Percentiles rank a stretch among this genome's conserved stretches.
phyloP scores from a whole-genome alignment of 2,329 filamentous ascomycete species.

The Diaporthe humulicola region DNA sequence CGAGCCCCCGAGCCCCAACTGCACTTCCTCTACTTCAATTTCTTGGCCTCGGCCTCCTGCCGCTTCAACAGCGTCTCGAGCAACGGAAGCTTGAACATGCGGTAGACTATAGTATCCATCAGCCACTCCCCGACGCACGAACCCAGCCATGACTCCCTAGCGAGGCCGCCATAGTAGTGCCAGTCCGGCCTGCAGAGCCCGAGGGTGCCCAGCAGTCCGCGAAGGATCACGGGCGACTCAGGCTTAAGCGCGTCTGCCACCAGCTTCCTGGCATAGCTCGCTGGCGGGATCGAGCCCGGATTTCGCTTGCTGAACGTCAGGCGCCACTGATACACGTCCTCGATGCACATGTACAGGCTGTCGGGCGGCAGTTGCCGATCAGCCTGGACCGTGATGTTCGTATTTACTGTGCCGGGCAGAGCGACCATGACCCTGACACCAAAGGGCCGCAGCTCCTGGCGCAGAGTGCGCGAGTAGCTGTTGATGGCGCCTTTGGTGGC shows the following conservation, averaged over 20 bases:
- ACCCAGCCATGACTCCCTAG: constrained; percentile 27
- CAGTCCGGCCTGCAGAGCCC: constrained; percentile 39
- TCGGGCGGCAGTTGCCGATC: constrained; percentile 57
- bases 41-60: constrained; percentile 29
- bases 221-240: constrained; percentile 31
- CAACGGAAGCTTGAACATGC: constrained; percentile 36
- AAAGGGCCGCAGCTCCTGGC: constrained; percentile 66
- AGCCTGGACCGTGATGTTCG: constrained; percentile 60
- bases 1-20: not conserved
- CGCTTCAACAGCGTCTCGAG: constrained; percentile 32
- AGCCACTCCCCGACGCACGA: constrained; percentile 38
- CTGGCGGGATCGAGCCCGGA: constrained; percentile 27
- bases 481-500: constrained; percentile 69
- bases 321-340: constrained; percentile 39
- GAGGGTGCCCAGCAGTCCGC: constrained; percentile 11
- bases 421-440: constrained; percentile 69
- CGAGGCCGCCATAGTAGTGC: constrained; percentile 39
- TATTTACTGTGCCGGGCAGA: constrained; percentile 66
- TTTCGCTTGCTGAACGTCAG: constrained; percentile 35
- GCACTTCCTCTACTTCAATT: not conserved
- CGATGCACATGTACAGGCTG: constrained; percentile 62
- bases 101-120: constrained; percentile 34
- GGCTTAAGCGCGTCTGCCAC: constrained; percentile 36
- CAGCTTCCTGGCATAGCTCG: constrained; percentile 31
- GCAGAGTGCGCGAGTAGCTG: constrained; percentile 65